A percentile compares a stretch with the other conserved stretches of the same genome.
phyloP scores from a whole-genome alignment of 768 basidiomycete genomes.

The Clitopilus passeckerianus region DNA sequence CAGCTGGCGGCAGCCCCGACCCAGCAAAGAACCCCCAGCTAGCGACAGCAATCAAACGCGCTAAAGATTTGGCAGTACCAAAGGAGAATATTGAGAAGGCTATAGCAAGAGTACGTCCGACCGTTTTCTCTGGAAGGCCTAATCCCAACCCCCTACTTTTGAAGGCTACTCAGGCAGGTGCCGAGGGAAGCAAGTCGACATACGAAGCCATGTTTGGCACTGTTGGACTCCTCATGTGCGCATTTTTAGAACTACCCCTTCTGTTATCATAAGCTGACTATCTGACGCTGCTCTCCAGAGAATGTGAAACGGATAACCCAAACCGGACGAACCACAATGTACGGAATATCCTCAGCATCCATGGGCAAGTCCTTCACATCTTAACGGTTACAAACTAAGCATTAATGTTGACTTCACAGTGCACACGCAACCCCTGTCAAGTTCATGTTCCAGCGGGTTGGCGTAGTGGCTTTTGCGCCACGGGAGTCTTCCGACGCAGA shows the following conservation, averaged over 20 bases:
- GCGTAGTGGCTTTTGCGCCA: slow-evolving; percentile 38
- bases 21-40: slow-evolving; percentile 50
- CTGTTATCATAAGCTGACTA: neutral
- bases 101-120: slow-evolving; percentile 40
- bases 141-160: neutral
- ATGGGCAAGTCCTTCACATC: slow-evolving; percentile 36
- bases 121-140: neutral
- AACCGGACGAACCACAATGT: slow-evolving; percentile 58
- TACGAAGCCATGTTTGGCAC: slow-evolving; percentile 61
- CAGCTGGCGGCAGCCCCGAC: slow-evolving; percentile 54
- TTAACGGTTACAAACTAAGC: neutral
- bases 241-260: slow-evolving; percentile 1
- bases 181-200: slow-evolving; percentile 39
- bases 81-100: slow-evolving; percentile 67
- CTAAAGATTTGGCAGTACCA: slow-evolving; percentile 55
- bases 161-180: slow-evolving; percentile 43
- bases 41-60: slow-evolving; percentile 48
- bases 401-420: slow-evolving; percentile 24
- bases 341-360: slow-evolving; percentile 42
- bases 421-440: slow-evolving; percentile 59
- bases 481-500: slow-evolving; percentile 31
- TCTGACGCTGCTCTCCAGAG: slow-evolving; percentile 24
- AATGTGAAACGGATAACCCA: slow-evolving; percentile 59
- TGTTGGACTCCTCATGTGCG: slow-evolving; percentile 65
- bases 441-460: slow-evolving; percentile 61